These are phyloP conservation scores for Coniochaeta prunicola DNA, from an alignment of 2,329 filamentous ascomycete species.

Conservation along the genomic window DNA sequence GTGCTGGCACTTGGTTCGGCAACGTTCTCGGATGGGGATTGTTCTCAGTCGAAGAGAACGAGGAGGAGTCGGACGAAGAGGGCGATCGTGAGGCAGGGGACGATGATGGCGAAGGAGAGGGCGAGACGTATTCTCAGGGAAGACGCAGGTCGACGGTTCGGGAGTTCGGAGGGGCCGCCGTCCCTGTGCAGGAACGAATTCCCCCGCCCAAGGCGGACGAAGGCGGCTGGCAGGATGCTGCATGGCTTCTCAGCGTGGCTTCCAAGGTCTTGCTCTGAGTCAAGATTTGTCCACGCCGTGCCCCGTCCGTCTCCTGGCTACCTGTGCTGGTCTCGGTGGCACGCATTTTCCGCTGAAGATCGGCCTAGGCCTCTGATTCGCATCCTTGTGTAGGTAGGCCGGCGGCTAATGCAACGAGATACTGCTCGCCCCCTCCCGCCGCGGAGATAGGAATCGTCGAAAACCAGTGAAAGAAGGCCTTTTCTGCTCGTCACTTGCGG, in stretches of 20 bases:
- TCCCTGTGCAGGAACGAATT: slow-evolving; percentile 36
- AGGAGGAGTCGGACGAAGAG: slow-evolving; percentile 38
- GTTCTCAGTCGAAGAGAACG: slow-evolving; percentile 55
- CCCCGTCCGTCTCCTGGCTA: neutral
- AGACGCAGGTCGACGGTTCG: slow-evolving; percentile 25
- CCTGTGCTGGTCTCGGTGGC: no score
- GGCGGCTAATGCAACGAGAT: neutral
- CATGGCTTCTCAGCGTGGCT: slow-evolving; percentile 60
- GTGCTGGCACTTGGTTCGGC: slow-evolving; percentile 52
- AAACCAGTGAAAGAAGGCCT: neutral
- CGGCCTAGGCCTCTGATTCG: no score
- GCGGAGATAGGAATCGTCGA: no score
- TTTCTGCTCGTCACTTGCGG: neutral
- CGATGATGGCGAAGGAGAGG: slow-evolving; percentile 7
- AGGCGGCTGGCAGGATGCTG: slow-evolving; percentile 59
- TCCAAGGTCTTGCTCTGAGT: slow-evolving; percentile 51
- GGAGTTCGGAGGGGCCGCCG: slow-evolving; percentile 32
- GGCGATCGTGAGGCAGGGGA: slow-evolving; percentile 17
- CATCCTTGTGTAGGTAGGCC: no score
- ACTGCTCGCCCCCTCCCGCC: neutral
- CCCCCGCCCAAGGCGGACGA: slow-evolving; percentile 44
- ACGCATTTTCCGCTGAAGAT: no score
- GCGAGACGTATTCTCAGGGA: neutral
- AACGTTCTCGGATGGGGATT: slow-evolving; percentile 52
- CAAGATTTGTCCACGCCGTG: no score